These are phyloP conservation scores for Lepiota subincarnata DNA, from an alignment of 768 basidiomycete genomes.

Conservation along the genomic window DNA sequence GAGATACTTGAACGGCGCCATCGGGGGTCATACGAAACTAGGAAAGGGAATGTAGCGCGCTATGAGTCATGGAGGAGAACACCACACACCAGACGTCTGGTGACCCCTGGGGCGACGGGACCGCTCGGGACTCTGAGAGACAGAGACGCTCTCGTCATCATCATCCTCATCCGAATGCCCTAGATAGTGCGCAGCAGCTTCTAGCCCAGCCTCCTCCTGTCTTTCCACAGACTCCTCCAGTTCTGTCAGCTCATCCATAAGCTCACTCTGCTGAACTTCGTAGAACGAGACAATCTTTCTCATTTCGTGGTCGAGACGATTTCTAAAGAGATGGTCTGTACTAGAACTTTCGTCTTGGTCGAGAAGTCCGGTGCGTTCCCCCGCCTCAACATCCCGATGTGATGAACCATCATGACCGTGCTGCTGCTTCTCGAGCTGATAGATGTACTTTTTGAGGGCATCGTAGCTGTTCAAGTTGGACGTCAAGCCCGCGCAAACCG, in stretches of 20 bases:
- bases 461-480: conserved; percentile 59
- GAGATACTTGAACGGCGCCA: conserved; percentile 18
- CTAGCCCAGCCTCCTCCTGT: conserved; percentile 59
- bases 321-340: conserved; percentile 61
- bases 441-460: conserved; percentile 77
- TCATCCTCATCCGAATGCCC: conserved; percentile 59
- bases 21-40: neutral
- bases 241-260: conserved; percentile 54
- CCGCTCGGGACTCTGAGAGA: conserved; percentile 31
- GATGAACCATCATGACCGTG: conserved; percentile 35
- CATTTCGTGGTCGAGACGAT: conserved; percentile 78
- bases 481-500: neutral
- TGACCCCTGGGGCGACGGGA: conserved; percentile 26
- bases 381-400: conserved; percentile 56
- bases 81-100: conserved; percentile 17
- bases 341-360: conserved; percentile 28
- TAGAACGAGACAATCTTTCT: conserved; percentile 82
- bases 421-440: conserved; percentile 80
- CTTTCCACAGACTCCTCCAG: conserved; percentile 53
- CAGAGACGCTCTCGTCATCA: conserved; percentile 36
- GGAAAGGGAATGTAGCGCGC: neutral
- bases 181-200: conserved; percentile 45
- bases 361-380: conserved; percentile 57
- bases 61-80: neutral
- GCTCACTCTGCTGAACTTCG: conserved; percentile 66